A percentile compares a stretch with the other conserved stretches of the same genome.
phyloP scores from a whole-genome alignment of 495 filamentous ascomycete species.

The Annulohypoxylon moriforme region DNA sequence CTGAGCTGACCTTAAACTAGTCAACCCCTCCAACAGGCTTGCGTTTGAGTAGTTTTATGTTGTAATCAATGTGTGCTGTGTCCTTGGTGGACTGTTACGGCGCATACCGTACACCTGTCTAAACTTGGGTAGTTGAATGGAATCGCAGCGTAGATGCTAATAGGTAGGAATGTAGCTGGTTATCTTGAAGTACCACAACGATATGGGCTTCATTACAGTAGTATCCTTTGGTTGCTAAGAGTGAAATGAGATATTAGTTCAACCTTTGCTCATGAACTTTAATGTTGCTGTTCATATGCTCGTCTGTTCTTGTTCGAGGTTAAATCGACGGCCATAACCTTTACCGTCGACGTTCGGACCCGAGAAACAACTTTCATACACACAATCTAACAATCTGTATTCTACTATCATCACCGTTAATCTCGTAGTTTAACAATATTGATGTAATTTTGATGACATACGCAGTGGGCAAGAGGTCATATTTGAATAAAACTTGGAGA shows the following conservation, averaged over 20 bases:
- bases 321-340: not conserved
- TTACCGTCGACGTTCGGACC: slow-evolving; percentile 5
- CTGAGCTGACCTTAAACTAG: too few relatives aligned
- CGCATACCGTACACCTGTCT: too few relatives aligned
- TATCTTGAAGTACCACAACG: too few relatives aligned
- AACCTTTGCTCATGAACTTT: slow-evolving; percentile 17
- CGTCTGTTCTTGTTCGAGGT: not conserved
- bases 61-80: too few relatives aligned
- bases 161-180: too few relatives aligned
- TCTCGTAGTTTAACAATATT: not conserved
- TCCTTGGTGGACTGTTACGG: too few relatives aligned
- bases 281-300: slow-evolving; percentile 31
- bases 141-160: too few relatives aligned
- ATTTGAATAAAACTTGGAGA: not conserved
- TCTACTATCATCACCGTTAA: not conserved
- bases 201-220: too few relatives aligned
- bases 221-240: not conserved
- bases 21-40: too few relatives aligned
- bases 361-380: not conserved
- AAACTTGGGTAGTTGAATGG: too few relatives aligned
- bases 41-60: too few relatives aligned
- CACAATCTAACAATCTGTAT: not conserved
- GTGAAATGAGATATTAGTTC: not conserved
- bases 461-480: not conserved
- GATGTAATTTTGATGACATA: not conserved